A percentile compares a stretch with the other conserved stretches of the same genome.
Conservation (phyloP, 371 early-diverging fungal species). For the Basidiobolus meristosporus region DNA sequence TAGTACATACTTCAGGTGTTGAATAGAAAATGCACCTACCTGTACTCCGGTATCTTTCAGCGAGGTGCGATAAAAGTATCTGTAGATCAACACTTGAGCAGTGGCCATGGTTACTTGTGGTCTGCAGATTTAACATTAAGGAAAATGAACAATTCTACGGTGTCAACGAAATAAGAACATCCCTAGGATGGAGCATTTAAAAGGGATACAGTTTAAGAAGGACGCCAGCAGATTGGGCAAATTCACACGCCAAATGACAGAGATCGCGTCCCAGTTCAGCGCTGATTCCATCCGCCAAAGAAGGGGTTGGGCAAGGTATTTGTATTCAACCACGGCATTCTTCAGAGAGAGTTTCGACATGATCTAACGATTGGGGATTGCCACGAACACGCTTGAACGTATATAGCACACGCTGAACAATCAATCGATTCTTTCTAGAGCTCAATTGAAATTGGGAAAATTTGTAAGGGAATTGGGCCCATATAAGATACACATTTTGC, state of each 20-base stretch:
- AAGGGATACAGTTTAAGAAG: conserved; percentile 52
- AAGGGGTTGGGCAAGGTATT: too few relatives aligned
- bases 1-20: not conserved
- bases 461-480: too few relatives aligned
- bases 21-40: conserved; percentile 24
- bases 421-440: too few relatives aligned
- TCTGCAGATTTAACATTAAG: conserved; percentile 14
- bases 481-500: too few relatives aligned
- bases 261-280: conserved; percentile 50
- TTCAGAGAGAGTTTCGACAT: too few relatives aligned
- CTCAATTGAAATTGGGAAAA: too few relatives aligned
- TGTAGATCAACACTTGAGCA: conserved; percentile 84
- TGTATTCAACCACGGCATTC: too few relatives aligned
- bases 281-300: conserved; percentile 38
- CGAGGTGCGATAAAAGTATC: conserved; percentile 73
- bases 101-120: conserved; percentile 90
- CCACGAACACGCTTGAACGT: too few relatives aligned
- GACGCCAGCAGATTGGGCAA: conserved; percentile 73
- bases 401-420: too few relatives aligned
- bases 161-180: too few relatives aligned
- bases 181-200: not conserved
- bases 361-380: too few relatives aligned
- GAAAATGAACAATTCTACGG: not conserved
- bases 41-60: conserved; percentile 42
- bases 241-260: conserved; percentile 53